Conservation (phyloP, 495 filamentous ascomycete genomes). For the Letharia lupina region DNA sequence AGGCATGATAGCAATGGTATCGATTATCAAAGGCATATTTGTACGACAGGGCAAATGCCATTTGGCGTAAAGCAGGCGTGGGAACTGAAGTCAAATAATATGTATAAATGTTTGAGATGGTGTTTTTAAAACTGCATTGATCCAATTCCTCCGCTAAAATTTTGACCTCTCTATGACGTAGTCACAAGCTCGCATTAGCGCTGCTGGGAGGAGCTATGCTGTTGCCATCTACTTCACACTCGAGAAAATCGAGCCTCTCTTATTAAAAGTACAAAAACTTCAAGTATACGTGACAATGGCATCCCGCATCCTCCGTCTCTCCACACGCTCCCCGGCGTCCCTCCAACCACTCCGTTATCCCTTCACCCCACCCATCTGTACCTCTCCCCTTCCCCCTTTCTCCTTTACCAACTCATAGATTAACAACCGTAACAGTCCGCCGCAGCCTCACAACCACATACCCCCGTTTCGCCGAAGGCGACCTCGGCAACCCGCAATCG, state of each 20-base stretch:
- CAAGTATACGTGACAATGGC: background rate
- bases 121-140: background rate
- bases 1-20: background rate
- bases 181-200: background rate
- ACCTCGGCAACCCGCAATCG: slow-evolving; percentile 19
- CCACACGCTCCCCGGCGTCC: background rate
- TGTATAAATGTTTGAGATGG: background rate
- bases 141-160: no score
- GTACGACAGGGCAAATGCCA: background rate
- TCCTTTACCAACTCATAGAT: background rate
- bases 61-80: background rate
- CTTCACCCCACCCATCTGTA: background rate
- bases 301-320: slow-evolving; percentile 1
- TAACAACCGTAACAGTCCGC: background rate
- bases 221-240: background rate
- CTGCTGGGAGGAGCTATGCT: background rate
- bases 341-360: background rate
- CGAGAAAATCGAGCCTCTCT: background rate
- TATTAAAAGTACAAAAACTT: background rate
- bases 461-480: slow-evolving; percentile 5
- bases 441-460: slow-evolving; percentile 3
- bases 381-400: background rate
- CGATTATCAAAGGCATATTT: background rate
- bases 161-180: background rate
- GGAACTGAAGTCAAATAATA: no score